Evolutionary conservation across 768 basidiomycete species (phyloP).

Genomic region (Ramaria sp.): DNA sequence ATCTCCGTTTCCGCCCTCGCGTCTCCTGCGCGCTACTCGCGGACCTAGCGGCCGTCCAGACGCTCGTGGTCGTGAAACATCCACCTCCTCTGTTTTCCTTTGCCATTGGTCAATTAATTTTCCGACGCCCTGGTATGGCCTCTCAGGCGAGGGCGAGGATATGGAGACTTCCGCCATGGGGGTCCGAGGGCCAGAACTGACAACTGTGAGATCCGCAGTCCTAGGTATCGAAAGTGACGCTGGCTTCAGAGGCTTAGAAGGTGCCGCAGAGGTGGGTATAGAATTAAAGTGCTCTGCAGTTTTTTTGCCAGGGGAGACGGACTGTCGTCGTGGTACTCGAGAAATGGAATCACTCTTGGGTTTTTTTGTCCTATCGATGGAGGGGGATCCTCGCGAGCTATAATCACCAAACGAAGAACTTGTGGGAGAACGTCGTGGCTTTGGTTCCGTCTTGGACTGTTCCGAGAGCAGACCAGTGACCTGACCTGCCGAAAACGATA

Average conservation of each 20-base stretch:
- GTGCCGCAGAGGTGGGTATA: neutral
- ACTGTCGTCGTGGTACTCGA: neutral
- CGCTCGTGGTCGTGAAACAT: slow-evolving; percentile 16
- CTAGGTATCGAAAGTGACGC: neutral
- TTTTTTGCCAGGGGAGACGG: neutral
- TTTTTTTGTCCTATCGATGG: neutral
- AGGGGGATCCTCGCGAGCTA: neutral
- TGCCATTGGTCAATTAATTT: slow-evolving; percentile 86
- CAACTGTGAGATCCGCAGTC: neutral
- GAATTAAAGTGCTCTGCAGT: neutral
- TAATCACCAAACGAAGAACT: neutral
- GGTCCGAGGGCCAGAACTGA: neutral
- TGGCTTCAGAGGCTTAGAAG: neutral
- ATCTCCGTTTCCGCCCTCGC: neutral
- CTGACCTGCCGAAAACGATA: neutral
- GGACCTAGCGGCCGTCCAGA: neutral
- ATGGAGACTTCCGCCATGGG: neutral
- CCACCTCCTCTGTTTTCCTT: slow-evolving; percentile 57
- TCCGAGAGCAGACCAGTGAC: neutral
- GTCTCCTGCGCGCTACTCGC: neutral
- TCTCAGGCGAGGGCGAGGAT: slow-evolving; percentile 56
- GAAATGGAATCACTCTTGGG: neutral
- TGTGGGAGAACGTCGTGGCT: slow-evolving; percentile 8
- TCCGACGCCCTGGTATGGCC: slow-evolving; percentile 73
- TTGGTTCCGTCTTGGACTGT: neutral